phyloP scores from a whole-genome alignment of 257 asterid species.

The Scutellaria minor region DNA sequence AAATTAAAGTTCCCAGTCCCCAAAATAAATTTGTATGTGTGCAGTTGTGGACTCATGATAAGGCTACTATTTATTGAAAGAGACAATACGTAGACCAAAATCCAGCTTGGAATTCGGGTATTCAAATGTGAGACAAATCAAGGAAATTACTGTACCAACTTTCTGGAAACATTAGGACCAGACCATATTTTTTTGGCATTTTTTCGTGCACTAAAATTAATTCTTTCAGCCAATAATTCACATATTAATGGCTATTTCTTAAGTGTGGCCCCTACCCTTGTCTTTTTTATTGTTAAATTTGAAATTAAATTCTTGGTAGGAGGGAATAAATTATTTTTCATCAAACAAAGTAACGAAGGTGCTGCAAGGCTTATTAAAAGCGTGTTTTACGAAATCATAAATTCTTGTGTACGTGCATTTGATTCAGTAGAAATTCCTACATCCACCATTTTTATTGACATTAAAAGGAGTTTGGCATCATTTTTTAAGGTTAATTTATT shows the following conservation, averaged over 20 bases:
- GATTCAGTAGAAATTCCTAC: conserved; percentile 25
- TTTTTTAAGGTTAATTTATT: conserved; percentile 28
- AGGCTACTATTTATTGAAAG: conserved; percentile 22
- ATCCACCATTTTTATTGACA: conserved; percentile 43
- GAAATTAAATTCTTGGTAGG: conserved; percentile 33
- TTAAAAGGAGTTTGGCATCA: conserved; percentile 25
- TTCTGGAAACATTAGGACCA: conserved; percentile 8
- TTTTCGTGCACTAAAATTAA: conserved; percentile 14
- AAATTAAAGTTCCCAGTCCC: not conserved
- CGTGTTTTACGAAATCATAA: conserved; percentile 6
- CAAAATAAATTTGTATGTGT: conserved; percentile 21
- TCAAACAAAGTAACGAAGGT: conserved; percentile 7
- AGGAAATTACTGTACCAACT: conserved; percentile 15
- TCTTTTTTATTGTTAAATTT: not conserved
- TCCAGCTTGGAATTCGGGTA: not conserved
- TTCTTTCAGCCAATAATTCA: conserved; percentile 33
- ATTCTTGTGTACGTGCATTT: conserved; percentile 30
- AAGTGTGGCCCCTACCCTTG: conserved; percentile 11
- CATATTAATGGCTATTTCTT: conserved; percentile 23
- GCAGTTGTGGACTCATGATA: not conserved
- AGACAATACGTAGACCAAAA: conserved; percentile 14
- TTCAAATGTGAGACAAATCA: conserved; percentile 29
- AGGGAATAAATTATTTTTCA: conserved; percentile 19
- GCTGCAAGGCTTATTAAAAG: conserved; percentile 9
- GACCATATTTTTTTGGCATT: not conserved